phyloP scores from a whole-genome alignment of 441 rosid species.

The Hura crepitans region DNA sequence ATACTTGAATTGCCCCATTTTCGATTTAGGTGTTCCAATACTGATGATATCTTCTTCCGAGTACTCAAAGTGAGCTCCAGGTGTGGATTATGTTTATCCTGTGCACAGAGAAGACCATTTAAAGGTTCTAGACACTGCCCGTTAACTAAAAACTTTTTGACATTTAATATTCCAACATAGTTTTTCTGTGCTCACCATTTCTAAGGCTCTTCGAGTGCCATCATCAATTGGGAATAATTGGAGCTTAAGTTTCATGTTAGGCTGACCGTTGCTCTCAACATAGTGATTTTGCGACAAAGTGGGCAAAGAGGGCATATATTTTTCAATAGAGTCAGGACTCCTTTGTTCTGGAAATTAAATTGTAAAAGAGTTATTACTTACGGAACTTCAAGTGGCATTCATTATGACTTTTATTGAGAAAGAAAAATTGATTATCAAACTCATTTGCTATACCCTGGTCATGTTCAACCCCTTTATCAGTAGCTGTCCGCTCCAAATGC shows the following conservation, averaged over 20 bases:
- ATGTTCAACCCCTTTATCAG: slow-evolving; percentile 46
- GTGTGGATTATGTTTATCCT: slow-evolving; percentile 86
- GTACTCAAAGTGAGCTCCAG: slow-evolving; percentile 79
- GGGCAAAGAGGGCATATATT: slow-evolving; percentile 39
- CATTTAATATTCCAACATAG: slow-evolving; percentile 19
- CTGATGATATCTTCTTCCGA: slow-evolving; percentile 71
- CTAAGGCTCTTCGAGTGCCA: slow-evolving; percentile 72
- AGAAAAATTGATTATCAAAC: slow-evolving; percentile 23
- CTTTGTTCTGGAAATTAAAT: slow-evolving; percentile 41
- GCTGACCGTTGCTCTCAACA: slow-evolving; percentile 44
- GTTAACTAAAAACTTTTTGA: slow-evolving; percentile 21
- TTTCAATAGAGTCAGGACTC: slow-evolving; percentile 40
- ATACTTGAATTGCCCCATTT: slow-evolving; percentile 78
- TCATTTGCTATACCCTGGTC: slow-evolving; percentile 40
- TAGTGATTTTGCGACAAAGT: slow-evolving; percentile 44
- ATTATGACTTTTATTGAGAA: slow-evolving; percentile 23
- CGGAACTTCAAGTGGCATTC: slow-evolving; percentile 15
- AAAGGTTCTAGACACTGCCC: slow-evolving; percentile 6
- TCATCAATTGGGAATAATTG: slow-evolving; percentile 96
- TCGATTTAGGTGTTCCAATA: slow-evolving; percentile 60
- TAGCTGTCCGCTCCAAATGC: slow-evolving; percentile 72
- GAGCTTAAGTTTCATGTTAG: slow-evolving; percentile 74
- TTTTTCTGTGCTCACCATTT: slow-evolving; percentile 63
- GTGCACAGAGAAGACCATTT: slow-evolving; percentile 25
- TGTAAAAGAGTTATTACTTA: slow-evolving; percentile 19